phyloP scores from a whole-genome alignment of 495 filamentous ascomycete genomes.

The Glonium stellatum region DNA sequence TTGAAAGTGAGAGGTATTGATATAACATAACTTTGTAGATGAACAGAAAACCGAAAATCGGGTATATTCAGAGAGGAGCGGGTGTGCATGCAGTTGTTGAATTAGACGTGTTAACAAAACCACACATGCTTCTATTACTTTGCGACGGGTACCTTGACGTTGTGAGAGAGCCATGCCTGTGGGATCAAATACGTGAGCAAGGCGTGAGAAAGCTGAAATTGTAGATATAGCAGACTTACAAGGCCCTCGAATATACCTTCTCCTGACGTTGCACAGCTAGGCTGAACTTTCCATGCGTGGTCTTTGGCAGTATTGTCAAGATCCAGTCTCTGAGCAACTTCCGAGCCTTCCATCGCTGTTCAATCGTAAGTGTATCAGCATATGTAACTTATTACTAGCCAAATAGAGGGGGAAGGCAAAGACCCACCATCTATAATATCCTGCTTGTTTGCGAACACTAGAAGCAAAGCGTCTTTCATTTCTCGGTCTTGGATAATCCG shows the following conservation, averaged over 20 bases:
- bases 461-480: conserved; percentile 91
- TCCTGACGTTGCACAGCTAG: conserved; percentile 87
- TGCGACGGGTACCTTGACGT: conserved; percentile 57
- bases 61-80: conserved; percentile 27
- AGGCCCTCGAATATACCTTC: conserved; percentile 93
- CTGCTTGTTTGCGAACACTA: conserved; percentile 99
- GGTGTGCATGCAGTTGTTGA: conserved; percentile 24
- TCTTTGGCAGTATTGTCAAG: conserved; percentile 74
- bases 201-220: not conserved
- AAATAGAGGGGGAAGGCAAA: not conserved
- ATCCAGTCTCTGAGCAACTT: conserved; percentile 79
- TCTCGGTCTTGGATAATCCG: conserved; percentile 95
- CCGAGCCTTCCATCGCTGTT: conserved; percentile 75
- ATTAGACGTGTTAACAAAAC: not conserved
- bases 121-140: conserved; percentile 14
- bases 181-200: conserved; percentile 4
- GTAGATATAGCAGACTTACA: conserved; percentile 43
- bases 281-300: conserved; percentile 93
- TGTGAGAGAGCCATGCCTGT: conserved; percentile 85
- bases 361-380: not conserved
- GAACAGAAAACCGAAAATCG: conserved; percentile 13
- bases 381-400: not conserved
- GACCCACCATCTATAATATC: conserved; percentile 71
- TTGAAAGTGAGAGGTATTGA: not conserved
- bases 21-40: not conserved